Evolutionary conservation across 2,329 filamentous ascomycete species (phyloP).

Genomic region (Cercospora brassicicola): DNA sequence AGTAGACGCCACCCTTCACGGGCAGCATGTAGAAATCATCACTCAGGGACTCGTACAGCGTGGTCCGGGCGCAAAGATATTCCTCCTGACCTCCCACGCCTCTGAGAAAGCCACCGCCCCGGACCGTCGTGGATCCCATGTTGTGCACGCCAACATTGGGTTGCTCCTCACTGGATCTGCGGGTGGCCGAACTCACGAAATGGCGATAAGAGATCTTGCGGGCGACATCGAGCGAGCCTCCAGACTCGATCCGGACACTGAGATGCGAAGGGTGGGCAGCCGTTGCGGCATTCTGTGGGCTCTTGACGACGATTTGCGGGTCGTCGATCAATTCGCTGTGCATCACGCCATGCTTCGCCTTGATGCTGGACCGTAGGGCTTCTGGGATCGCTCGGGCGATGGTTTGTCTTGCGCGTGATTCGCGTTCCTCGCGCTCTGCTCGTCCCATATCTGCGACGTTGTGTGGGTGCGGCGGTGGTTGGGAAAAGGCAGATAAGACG

Average conservation of each 20-base stretch:
- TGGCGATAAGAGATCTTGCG: conserved; percentile 29
- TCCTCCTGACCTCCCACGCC: conserved; percentile 64
- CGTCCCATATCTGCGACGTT: conserved; percentile 22
- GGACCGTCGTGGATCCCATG: conserved; percentile 63
- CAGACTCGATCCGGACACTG: conserved; percentile 49
- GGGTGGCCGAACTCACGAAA: conserved; percentile 24
- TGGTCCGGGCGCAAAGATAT: conserved; percentile 61
- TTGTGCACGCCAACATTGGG: conserved; percentile 59
- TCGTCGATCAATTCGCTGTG: conserved; percentile 52
- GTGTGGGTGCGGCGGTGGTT: not conserved
- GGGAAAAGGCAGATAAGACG: not conserved
- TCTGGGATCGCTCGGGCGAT: conserved; percentile 62
- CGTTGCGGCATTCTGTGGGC: conserved; percentile 17
- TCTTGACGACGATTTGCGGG: conserved; percentile 35
- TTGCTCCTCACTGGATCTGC: conserved; percentile 29
- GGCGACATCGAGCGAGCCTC: conserved; percentile 58
- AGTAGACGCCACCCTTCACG: conserved; percentile 58
- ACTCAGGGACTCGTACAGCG: conserved; percentile 58
- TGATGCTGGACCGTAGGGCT: conserved; percentile 54
- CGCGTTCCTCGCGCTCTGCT: conserved; percentile 30
- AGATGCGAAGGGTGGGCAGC: conserved; percentile 27
- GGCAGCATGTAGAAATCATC: conserved; percentile 62
- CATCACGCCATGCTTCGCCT: conserved; percentile 58
- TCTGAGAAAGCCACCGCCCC: conserved; percentile 61
- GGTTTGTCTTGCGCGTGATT: conserved; percentile 50